These are phyloP conservation scores for Exophiala oligosperma DNA, from an alignment of 2,329 filamentous ascomycete species.

Conservation along the genomic window DNA sequence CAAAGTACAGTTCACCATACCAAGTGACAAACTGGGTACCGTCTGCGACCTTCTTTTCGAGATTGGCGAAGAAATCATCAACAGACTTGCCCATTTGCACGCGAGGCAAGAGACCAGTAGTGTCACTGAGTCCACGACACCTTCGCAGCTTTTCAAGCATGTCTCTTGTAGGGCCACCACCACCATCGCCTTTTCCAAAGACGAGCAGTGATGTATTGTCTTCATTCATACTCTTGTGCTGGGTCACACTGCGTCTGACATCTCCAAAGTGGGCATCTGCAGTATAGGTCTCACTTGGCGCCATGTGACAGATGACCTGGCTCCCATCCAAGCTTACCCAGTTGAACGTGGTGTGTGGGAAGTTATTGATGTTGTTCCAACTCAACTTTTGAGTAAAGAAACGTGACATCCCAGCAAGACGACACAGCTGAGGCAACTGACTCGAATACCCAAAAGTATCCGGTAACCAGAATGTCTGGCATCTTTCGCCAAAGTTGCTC, in stretches of 20 bases:
- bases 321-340: constrained; percentile 96
- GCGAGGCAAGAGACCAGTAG: constrained; percentile 76
- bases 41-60: constrained; percentile 72
- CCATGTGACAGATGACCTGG: constrained; percentile 97
- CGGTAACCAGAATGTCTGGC: constrained; percentile 92
- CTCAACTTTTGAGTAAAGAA: constrained; percentile 98
- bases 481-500: constrained; percentile 84
- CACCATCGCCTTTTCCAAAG: constrained; percentile 95
- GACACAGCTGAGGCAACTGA: constrained; percentile 90
- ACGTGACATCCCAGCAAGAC: constrained; percentile 89
- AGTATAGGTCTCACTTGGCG: constrained; percentile 92
- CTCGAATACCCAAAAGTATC: constrained; percentile 98
- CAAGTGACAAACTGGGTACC: constrained; percentile 81
- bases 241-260: constrained; percentile 80
- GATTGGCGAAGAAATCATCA: constrained; percentile 86
- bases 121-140: constrained; percentile 88
- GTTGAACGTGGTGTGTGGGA: constrained; percentile 98
- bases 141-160: constrained; percentile 93
- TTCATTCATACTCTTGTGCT: constrained; percentile 95
- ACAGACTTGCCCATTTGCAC: constrained; percentile 87
- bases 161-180: constrained; percentile 89
- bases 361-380: constrained; percentile 99
- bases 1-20: constrained; percentile 98
- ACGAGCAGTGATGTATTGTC: constrained; percentile 88
- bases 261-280: constrained; percentile 94